Conservation (phyloP, 2,329 filamentous ascomycete genomes). For the Paecilomyces niveus region DNA sequence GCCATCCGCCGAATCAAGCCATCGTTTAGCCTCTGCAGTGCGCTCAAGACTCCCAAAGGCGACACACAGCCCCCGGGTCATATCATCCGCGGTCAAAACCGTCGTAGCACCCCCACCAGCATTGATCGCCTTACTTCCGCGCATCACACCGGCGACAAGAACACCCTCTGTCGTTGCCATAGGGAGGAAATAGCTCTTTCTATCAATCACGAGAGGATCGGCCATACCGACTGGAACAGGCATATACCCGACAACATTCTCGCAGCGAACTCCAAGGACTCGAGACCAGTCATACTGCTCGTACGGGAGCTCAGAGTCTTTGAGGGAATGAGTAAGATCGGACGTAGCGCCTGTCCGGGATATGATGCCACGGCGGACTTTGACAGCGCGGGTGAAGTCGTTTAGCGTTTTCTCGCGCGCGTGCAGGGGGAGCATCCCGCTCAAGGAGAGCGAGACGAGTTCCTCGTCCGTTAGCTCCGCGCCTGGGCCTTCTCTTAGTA, state of each 20-base stretch:
- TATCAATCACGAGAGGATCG: slow-evolving; percentile 87
- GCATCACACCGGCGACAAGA: slow-evolving; percentile 83
- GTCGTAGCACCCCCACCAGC: slow-evolving; percentile 87
- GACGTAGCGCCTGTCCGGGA: slow-evolving; percentile 76
- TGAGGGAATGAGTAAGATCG: slow-evolving; percentile 68
- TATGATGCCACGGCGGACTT: slow-evolving; percentile 81
- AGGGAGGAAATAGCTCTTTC: slow-evolving; percentile 90
- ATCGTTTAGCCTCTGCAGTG: slow-evolving; percentile 87
- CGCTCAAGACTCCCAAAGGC: slow-evolving; percentile 82
- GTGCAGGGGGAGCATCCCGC: slow-evolving; percentile 90
- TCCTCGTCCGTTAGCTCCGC: slow-evolving; percentile 71
- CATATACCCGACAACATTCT: slow-evolving; percentile 95
- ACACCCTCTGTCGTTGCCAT: slow-evolving; percentile 99
- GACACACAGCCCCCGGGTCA: slow-evolving; percentile 95
- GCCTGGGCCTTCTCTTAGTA: slow-evolving; percentile 77
- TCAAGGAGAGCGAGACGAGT: slow-evolving; percentile 72
- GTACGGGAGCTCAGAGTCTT: slow-evolving; percentile 80
- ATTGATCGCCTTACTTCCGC: slow-evolving; percentile 97
- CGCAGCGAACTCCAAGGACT: slow-evolving; percentile 94
- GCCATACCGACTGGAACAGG: slow-evolving; percentile 91
- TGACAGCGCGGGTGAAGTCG: slow-evolving; percentile 82
- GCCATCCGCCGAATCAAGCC: slow-evolving; percentile 88
- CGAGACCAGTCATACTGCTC: slow-evolving; percentile 89
- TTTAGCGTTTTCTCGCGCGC: slow-evolving; percentile 86
- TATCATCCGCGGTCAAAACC: slow-evolving; percentile 89